Evolutionary conservation across 78 protist species (phyloP), one percentile per base, ranked within the genome.

Genomic region (Protostelium mycophagum): DNA sequence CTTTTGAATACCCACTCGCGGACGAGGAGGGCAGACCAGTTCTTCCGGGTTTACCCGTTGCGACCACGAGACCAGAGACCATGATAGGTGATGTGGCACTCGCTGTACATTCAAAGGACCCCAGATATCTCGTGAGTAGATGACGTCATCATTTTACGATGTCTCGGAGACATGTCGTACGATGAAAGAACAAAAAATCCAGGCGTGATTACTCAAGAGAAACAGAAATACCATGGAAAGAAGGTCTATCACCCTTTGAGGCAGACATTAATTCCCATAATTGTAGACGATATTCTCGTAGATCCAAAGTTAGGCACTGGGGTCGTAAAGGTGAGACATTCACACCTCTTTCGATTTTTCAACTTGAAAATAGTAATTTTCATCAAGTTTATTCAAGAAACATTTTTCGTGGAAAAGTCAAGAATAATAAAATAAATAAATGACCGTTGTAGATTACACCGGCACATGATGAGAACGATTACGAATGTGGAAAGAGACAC

Each of bases 381-480:
- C 96, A n/a, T n/a, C n/a, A n/a, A n/a, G n/a, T n/a, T n/a, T n/a
- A n/a, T n/a, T n/a, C n/a, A n/a, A n/a, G n/a, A n/a, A n/a, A n/a
- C n/a, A n/a, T n/a, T n/a, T n/a, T n/a, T n/a, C n/a, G n/a, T n/a
- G n/a, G n/a, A n/a, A n/a, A n/a, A n/a, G n/a, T n/a, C n/a, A n/a
- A n/a, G n/a, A n/a, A n/a, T n/a, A 34, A 34, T 31, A 28, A 10
- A 31, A 34, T 34, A 31, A 84, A 84, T 84, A 31, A 34, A 23
- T 5, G 1, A 1, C 36, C 36, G 5, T 16, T 16, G 73, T 16
- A 51, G 37, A 28, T 95, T 35, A 91, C 96, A 10, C 99, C 99
- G 1, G 99, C 98, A 29, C 99, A 98, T 94, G 99, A 99, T 91
- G 96, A 93, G 34, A 98, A 98, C 91, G 99, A 99, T 83, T 99